Conservation (phyloP, 1,139 yeast genomes). For the Spathaspora jeffriesii region DNA sequence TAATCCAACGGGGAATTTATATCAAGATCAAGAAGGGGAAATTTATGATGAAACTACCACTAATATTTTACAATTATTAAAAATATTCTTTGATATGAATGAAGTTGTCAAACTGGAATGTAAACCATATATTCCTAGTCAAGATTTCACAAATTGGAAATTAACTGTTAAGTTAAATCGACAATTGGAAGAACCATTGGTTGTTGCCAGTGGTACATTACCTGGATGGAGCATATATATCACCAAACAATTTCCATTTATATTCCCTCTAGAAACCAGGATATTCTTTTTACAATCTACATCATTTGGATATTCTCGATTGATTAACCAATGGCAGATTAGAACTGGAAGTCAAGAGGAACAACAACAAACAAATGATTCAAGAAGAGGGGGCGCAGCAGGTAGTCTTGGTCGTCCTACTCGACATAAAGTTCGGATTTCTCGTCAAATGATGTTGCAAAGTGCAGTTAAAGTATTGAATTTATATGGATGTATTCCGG, state of each 20-base stretch:
- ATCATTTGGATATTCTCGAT: conserved; percentile 88
- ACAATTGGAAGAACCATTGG: conserved; percentile 86
- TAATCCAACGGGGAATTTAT: conserved; percentile 14
- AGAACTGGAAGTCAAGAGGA: conserved; percentile 52
- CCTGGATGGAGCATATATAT: conserved; percentile 85
- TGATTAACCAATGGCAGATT: conserved; percentile 77
- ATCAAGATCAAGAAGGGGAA: conserved; percentile 33
- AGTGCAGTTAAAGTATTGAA: conserved; percentile 82
- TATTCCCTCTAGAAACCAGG: conserved; percentile 85
- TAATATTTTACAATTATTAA: conserved; percentile 56
- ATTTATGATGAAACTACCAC: conserved; percentile 46
- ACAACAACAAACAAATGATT: conserved; percentile 18
- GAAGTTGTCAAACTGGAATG: conserved; percentile 26
- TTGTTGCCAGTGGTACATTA: conserved; percentile 83
- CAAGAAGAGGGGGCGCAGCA: conserved; percentile 29
- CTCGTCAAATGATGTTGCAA: conserved; percentile 69
- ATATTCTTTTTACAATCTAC: conserved; percentile 81
- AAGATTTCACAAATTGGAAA: conserved; percentile 73
- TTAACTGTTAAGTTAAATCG: conserved; percentile 83
- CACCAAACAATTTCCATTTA: conserved; percentile 73
- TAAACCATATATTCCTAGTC: conserved; percentile 40
- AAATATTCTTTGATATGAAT: conserved; percentile 52
- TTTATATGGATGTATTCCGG: conserved; percentile 77
- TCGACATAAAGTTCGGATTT: conserved; percentile 78
- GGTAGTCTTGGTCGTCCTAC: conserved; percentile 67